A percentile compares a stretch with the other conserved stretches of the same genome.
These are phyloP conservation scores for Cyberlindnera bimundalis DNA, from an alignment of 805 yeast species.

Conservation along the genomic window DNA sequence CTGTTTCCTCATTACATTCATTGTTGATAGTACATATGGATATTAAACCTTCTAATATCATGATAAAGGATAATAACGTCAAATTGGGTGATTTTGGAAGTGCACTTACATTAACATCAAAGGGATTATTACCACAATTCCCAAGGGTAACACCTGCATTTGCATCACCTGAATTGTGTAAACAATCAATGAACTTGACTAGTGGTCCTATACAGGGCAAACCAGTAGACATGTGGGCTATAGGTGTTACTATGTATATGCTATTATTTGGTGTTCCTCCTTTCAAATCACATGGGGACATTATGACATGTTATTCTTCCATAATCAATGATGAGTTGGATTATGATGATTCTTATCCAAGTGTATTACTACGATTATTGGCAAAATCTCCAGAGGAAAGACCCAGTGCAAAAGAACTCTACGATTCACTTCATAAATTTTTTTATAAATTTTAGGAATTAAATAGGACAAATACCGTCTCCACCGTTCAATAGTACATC, in stretches of 20 bases:
- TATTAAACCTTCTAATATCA: conserved; percentile 13
- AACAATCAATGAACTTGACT: conserved; percentile 1
- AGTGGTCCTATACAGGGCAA: conserved; percentile 2
- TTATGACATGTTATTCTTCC: neutral
- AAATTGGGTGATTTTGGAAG: conserved; percentile 13
- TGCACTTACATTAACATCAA: neutral
- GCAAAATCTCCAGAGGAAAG: conserved; percentile 5
- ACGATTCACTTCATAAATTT: neutral
- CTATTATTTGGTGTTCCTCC: conserved; percentile 9
- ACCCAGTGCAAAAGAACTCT: conserved; percentile 1
- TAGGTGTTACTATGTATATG: conserved; percentile 10
- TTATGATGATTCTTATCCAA: too few relatives aligned
- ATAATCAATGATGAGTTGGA: neutral
- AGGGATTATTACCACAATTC: conserved; percentile 1
- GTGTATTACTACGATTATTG: neutral
- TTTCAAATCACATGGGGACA: conserved; percentile 1
- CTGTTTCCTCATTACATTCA: conserved; percentile 1
- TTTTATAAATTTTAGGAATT: neutral
- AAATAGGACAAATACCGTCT: conserved; percentile 7
- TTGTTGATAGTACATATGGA: conserved; percentile 9
- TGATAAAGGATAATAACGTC: conserved; percentile 4
- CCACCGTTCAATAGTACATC: conserved; percentile 17
- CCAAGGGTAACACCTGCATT: conserved; percentile 14
- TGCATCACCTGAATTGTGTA: conserved; percentile 14
- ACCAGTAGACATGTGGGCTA: conserved; percentile 13